These are phyloP conservation scores for Kluyveromyces nonfermentans DNA, from an alignment of 805 yeast species.

Conservation along the genomic window DNA sequence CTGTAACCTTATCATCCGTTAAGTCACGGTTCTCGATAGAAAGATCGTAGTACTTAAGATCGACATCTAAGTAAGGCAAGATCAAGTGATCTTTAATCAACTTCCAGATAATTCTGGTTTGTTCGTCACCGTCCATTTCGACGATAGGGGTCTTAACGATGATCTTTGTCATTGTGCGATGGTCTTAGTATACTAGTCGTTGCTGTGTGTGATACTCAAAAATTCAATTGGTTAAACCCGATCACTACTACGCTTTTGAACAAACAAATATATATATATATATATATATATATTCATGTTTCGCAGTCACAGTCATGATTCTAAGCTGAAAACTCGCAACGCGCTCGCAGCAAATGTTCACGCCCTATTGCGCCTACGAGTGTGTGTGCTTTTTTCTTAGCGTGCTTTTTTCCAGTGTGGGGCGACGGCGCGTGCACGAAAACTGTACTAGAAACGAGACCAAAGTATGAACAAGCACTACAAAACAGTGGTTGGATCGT, in stretches of 20 bases:
- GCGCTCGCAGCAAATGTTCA: background rate
- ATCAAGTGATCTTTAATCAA: slow-evolving; percentile 79
- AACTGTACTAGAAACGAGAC: no score
- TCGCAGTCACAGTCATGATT: background rate
- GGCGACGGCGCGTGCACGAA: background rate
- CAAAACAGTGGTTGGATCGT: no score
- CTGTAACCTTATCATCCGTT: slow-evolving; percentile 82
- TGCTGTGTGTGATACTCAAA: no score
- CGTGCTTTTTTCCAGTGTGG: background rate
- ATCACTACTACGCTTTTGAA: no score
- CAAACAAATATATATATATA: no score
- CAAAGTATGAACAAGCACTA: no score
- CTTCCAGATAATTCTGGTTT: slow-evolving; percentile 95
- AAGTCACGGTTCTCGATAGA: slow-evolving; percentile 79
- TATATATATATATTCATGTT: background rate
- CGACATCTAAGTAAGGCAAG: slow-evolving; percentile 76
- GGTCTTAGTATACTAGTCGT: background rate
- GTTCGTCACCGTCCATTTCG: slow-evolving; percentile 97
- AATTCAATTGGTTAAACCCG: no score
- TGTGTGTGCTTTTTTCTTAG: background rate
- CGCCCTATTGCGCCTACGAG: background rate
- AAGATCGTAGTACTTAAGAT: slow-evolving; percentile 85
- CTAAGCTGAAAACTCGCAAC: background rate
- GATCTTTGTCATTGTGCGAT: slow-evolving; percentile 40
- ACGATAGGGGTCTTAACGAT: slow-evolving; percentile 82